Conservation (phyloP, 1,284 basidiomycete genomes). For the Takashimella tepidaria region DNA sequence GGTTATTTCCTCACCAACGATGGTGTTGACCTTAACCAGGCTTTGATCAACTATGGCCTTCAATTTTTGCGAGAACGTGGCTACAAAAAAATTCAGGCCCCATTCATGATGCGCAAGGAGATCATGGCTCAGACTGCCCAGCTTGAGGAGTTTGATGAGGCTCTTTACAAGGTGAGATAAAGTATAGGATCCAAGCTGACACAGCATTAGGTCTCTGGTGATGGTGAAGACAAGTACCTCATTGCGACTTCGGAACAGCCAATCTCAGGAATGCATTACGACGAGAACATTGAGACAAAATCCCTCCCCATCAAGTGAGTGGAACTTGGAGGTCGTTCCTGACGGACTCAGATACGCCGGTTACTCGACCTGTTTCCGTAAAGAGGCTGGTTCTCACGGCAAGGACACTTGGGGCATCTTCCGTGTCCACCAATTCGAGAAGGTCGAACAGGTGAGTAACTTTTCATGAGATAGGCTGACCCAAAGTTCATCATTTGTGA, state of each 20-base stretch:
- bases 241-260: constrained; percentile 99
- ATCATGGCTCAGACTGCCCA: constrained; percentile 97
- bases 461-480: constrained; percentile 1
- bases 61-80: constrained; percentile 78
- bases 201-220: constrained; percentile 63
- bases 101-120: constrained; percentile 98
- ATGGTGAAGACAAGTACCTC: constrained; percentile 82
- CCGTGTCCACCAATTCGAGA: constrained; percentile 99
- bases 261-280: constrained; percentile 88
- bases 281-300: constrained; percentile 96
- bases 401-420: constrained; percentile 99
- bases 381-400: constrained; percentile 94
- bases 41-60: constrained; percentile 89
- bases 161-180: constrained; percentile 77
- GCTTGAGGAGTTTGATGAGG: constrained; percentile 96
- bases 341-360: constrained; percentile 52
- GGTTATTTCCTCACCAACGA: constrained; percentile 95
- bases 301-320: constrained; percentile 81
- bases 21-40: constrained; percentile 95
- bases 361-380: constrained; percentile 93
- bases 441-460: constrained; percentile 67
- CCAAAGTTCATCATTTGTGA: constrained; percentile 93
- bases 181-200: background rate
- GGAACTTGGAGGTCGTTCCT: background rate
- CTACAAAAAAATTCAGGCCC: constrained; percentile 94